Base-by-base conservation (phyloP, 768 basidiomycete genomes). In the Rhodotorula babjevae region DNA sequence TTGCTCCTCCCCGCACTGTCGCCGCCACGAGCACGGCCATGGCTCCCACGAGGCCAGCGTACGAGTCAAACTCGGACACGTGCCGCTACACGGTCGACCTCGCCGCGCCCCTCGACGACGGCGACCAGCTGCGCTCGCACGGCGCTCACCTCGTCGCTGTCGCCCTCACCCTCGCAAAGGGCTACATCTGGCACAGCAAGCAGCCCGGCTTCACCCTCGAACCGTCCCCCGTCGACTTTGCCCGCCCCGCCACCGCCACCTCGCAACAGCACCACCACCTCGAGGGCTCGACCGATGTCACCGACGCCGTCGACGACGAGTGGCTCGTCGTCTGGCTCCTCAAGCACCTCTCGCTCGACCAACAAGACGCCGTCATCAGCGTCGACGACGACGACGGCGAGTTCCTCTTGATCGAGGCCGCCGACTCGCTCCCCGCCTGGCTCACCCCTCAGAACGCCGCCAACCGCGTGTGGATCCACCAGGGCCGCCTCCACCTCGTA, bases 271-370 rank as follows among this genome's bases (percentile, higher is more conserved):
- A 63, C 44, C 56, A 33, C 12, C 60, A 42, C 46, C 81, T 97
- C 2, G 88, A 92, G 78, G 93, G 94, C 16, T 83, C 84, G 58
- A 91, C 94, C 88, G 84, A 93, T 58, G 90, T 98, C 33, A 95
- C 96, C 6, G 96, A 99, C 81, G 90, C 88, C 64, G 86, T 98
- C n/a, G 94, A 99, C 80, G 96, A 99, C 78, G 96, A 99, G 81
- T 99, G 96, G 96, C 89, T 88, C 79, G 85, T 86, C 23, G 93
- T 97, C 27, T 98, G 92, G 91, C 83, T 98, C 60, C 82, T 98
- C 69, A 85, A 84, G 77, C 86, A 91, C 81, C 84, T 95, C 68
- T 89, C 88, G 72, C 82, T 84, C 53, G 87, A 86, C 72, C 94
- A 90, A 89, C 89, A 93, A 75, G 81, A 93, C 50, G 87, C 86